Base-by-base conservation (phyloP, 2,329 filamentous ascomycete species). In the Xylariaceae sp. region DNA sequence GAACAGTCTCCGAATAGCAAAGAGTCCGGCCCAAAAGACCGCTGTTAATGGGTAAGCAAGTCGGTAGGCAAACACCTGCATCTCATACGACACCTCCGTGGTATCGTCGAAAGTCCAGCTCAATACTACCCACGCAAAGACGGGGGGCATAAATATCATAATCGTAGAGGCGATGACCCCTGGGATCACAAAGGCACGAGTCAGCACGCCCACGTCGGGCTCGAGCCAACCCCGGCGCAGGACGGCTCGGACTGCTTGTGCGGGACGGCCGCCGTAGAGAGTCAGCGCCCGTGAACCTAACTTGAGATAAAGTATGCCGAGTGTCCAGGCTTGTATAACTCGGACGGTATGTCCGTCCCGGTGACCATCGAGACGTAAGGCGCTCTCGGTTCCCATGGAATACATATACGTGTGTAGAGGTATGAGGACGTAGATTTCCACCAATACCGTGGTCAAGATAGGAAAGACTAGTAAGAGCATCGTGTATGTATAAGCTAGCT, bases 281-380 rank as follows among this genome's bases (percentile, higher is more conserved):
- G 88, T 77, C 18, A 92, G 79, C 64, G 91, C 75, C 32, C 88
- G 86, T 13, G 85, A 81, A 0, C 83, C 83, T 64, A 97, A 84
- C 60, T 96, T 92, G 24, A 95, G 81, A 70, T 96, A 97, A 3
- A 99, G 80, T 18, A 99, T 82, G 4, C 94, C 94, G 1, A 99
- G 78, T 0, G 92, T 96, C 92, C 93, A 99, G 53, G 92, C 87
- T 69, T 97, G 93, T 35, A 97, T 87, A 57, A 97, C 81, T 58
- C 95, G 88, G 35, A 97, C 84, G 6, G 87, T 89, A 67, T 95
- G 91, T 47, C 68, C 65, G 59, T 68, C 62, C 59, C 67, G 29
- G 50, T 70, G 21, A 64, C 67, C 30, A 57, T 67, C 41, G 50
- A 70, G 33, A 55, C 69, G 37, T 58, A 66, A 7, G 11, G 4